Base-by-base conservation (phyloP, 495 filamentous ascomycete species). In the Peziza echinospora region DNA sequence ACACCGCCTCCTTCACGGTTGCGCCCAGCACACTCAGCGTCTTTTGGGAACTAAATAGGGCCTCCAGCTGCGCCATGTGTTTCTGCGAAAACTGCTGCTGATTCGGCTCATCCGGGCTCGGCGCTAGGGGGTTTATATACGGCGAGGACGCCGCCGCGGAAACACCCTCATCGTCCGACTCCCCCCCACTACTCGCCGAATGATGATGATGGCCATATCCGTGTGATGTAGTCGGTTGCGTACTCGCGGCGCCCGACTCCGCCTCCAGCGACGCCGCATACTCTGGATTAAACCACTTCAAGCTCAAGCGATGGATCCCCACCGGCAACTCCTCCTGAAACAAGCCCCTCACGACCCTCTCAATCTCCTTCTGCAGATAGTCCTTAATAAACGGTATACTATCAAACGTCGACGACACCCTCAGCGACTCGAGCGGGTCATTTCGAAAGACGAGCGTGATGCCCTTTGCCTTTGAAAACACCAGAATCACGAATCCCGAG, bases 291-390 rank as follows among this genome's bases (percentile, higher is more conserved):
- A 82, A 92, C 30, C 93, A 59, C 42, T 80, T 73, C 49, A 93
- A 67, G 0, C 86, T 93, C 24, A 96, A 67, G 47, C 83, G 76
- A 59, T 96, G 87, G 39, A 96, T 86, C 41, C 93, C 93, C 6
- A 84, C 82, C 5, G 87, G 87, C 13, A 96, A 66, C 60, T 96
- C 87, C 48, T 93, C 87, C 84, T 93, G 93, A 60, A 96, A 83
- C 56, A 96, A 61, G 45, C 79, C 78, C 40, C 87, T 71, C 37
- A 96, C 64, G 60, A 93, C 85, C 19, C 68, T 76, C 63, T 96
- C 87, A 54, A 96, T 93, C 47, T 85, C 87, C 58, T 79, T 82
- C 58, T 96, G 87, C 41, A 96, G 68, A 62, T 93, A 96, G 59
- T 96, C 84, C 47, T 85, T 76, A 43, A 96, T 84, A 53, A 96